A percentile compares a stretch with the other conserved stretches of the same genome.
Conservation (phyloP, 768 basidiomycete genomes). For the Mycena indigotica region DNA sequence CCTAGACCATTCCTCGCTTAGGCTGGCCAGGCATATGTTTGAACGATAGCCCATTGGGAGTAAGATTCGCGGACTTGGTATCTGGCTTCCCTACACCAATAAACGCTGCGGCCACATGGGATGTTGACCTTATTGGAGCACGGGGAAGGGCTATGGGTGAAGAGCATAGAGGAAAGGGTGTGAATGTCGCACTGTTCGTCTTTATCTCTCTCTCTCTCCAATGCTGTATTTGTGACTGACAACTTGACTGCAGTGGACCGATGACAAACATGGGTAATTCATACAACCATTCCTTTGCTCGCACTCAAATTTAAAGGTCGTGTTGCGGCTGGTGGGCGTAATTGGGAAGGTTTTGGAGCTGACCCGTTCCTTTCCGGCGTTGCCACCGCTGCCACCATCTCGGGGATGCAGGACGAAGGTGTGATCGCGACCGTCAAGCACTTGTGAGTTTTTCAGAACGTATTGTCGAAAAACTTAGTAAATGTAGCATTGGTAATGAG, state of each 20-base stretch:
- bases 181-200: slow-evolving; percentile 44
- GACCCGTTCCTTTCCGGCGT: slow-evolving; percentile 48
- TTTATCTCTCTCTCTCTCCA: neutral
- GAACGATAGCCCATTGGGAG: slow-evolving; percentile 58
- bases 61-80: slow-evolving; percentile 56
- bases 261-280: slow-evolving; percentile 23
- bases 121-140: slow-evolving; percentile 18
- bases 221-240: neutral
- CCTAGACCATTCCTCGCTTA: slow-evolving; percentile 29
- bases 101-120: slow-evolving; percentile 62
- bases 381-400: slow-evolving; percentile 40
- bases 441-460: slow-evolving; percentile 13
- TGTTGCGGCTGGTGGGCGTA: slow-evolving; percentile 34
- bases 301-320: slow-evolving; percentile 7
- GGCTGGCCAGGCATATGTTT: slow-evolving; percentile 26
- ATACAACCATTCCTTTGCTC: neutral
- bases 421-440: slow-evolving; percentile 44
- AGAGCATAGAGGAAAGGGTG: slow-evolving; percentile 67
- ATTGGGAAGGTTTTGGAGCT: slow-evolving; percentile 51
- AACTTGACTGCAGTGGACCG: slow-evolving; percentile 25
- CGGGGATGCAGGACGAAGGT: slow-evolving; percentile 39
- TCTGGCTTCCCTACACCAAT: slow-evolving; percentile 63
- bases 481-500: slow-evolving; percentile 25
- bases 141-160: slow-evolving; percentile 61
- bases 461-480: neutral